phyloP scores from a whole-genome alignment of 805 yeast species.

The Sugiyamaella boreocaroliniensis region DNA sequence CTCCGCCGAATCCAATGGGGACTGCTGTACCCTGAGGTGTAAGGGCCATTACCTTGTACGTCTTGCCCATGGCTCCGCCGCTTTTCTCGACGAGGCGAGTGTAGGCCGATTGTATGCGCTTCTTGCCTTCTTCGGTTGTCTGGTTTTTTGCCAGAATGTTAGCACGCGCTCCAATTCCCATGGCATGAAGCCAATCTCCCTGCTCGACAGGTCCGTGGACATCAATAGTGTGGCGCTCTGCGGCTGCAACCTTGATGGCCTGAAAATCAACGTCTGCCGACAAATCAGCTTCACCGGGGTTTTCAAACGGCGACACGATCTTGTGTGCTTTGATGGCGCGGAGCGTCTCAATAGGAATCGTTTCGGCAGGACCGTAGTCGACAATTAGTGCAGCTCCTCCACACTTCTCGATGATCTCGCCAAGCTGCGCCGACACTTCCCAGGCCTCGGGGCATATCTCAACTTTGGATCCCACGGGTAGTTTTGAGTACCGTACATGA shows the following conservation, averaged over 20 bases:
- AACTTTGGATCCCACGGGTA: conserved; percentile 51
- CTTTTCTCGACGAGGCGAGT: conserved; percentile 56
- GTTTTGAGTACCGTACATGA: conserved; percentile 43
- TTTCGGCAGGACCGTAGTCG: conserved; percentile 66
- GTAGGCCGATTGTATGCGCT: conserved; percentile 51
- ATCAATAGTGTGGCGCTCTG: conserved; percentile 22
- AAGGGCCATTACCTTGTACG: conserved; percentile 65
- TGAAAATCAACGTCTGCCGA: conserved; percentile 80
- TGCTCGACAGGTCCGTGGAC: conserved; percentile 61
- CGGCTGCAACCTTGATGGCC: conserved; percentile 41
- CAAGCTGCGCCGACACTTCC: conserved; percentile 48
- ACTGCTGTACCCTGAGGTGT: conserved; percentile 38
- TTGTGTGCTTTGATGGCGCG: conserved; percentile 69
- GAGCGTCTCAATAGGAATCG: conserved; percentile 63
- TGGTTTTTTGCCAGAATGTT: conserved; percentile 40
- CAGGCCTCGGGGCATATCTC: conserved; percentile 75
- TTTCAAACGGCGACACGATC: conserved; percentile 65
- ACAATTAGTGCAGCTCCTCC: conserved; percentile 61
- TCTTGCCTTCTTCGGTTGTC: conserved; percentile 39
- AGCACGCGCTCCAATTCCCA: conserved; percentile 70
- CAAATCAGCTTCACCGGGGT: conserved; percentile 74
- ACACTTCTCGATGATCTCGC: conserved; percentile 33
- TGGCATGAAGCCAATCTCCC: conserved; percentile 68
- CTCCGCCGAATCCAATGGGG: conserved; percentile 54
- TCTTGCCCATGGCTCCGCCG: conserved; percentile 63